Base-by-base conservation (phyloP, 225 moss, liverwort and hornwort species). In the Polytrichum commune region DNA sequence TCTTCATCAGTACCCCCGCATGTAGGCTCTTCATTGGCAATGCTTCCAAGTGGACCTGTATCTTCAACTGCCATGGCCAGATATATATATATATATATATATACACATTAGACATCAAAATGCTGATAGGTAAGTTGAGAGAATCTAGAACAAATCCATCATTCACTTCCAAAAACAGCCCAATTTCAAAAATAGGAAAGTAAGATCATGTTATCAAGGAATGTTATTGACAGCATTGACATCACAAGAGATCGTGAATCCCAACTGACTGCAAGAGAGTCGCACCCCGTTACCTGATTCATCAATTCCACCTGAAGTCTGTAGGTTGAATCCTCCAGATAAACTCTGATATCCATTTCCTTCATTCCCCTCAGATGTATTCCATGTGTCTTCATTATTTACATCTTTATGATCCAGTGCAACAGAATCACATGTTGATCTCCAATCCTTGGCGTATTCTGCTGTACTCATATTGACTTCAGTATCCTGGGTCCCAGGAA, bases 391-490 rank as follows among this genome's bases (percentile, higher is more conserved):
- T 61, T 66, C 62, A 71, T 7, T 6, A 67, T 6, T 71, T 27
- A 24, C 27, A 16, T 24, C 62, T 8, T 23, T 63, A 23, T 3
- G 28, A n/a, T 63, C 70, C 54, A 30, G 61, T 18, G 35, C 5
- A 23, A 63, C 13, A 20, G 55, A 38, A 27, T 69, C 65, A 23
- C 25, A 29, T 7, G 62, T 23, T 5, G 1, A 18, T 66, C 19
- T 54, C 19, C 33, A 13, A 54, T 19, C 16, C 54, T 70, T 62
- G 13, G 22, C 9, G 61, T 3, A 22, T 18, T 56, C 9, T 25
- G 19, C 19, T n/a, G 61, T 67, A 65, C 56, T 55, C 62, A 74
- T 2, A 54, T 46, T 67, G 57, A 23, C 18, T 8, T 76, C 69
- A 73, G 53, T 19, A 6, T 35, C 27, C 18, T 76, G 65, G 27